Percentiles rank a stretch among this genome's conserved stretches.
Conservation (phyloP, 352 stramenopile genomes). For the Globisporangium polare region DNA sequence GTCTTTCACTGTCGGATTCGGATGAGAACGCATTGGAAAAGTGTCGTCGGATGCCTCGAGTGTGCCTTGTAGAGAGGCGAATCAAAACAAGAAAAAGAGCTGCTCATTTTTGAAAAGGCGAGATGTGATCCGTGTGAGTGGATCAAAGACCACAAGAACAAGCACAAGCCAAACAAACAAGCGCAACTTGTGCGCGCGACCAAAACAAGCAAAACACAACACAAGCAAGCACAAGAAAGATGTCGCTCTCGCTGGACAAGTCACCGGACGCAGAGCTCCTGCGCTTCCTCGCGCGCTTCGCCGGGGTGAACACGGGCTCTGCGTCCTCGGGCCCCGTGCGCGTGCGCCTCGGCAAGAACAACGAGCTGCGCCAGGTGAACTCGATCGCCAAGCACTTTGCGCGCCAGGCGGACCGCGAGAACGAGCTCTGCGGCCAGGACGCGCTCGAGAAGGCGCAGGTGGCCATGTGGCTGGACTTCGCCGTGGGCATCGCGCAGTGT, state of each 20-base stretch:
- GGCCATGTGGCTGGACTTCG: slow-evolving; percentile 77
- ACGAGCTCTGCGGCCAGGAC: slow-evolving; percentile 52
- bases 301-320: slow-evolving; percentile 67
- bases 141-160: not conserved
- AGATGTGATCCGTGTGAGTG: not conserved
- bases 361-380: slow-evolving; percentile 64
- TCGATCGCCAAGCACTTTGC: slow-evolving; percentile 78
- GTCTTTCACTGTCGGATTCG: too few relatives aligned
- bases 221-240: slow-evolving; percentile 15
- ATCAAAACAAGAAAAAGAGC: too few relatives aligned
- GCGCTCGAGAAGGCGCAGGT: slow-evolving; percentile 70
- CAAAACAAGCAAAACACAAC: not conserved
- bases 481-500: slow-evolving; percentile 40
- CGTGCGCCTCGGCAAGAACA: slow-evolving; percentile 68
- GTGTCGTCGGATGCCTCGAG: too few relatives aligned
- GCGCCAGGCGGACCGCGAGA: slow-evolving; percentile 66
- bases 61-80: too few relatives aligned
- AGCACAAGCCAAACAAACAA: not conserved
- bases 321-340: slow-evolving; percentile 67
- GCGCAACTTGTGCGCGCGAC: too few relatives aligned
- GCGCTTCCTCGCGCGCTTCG: slow-evolving; percentile 82
- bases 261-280: slow-evolving; percentile 66
- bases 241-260: slow-evolving; percentile 84
- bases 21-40: too few relatives aligned
- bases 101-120: too few relatives aligned